These are phyloP conservation scores for Scenedesmus sp. DNA, from an alignment of 163 green algal genomes.

Conservation along the genomic window DNA sequence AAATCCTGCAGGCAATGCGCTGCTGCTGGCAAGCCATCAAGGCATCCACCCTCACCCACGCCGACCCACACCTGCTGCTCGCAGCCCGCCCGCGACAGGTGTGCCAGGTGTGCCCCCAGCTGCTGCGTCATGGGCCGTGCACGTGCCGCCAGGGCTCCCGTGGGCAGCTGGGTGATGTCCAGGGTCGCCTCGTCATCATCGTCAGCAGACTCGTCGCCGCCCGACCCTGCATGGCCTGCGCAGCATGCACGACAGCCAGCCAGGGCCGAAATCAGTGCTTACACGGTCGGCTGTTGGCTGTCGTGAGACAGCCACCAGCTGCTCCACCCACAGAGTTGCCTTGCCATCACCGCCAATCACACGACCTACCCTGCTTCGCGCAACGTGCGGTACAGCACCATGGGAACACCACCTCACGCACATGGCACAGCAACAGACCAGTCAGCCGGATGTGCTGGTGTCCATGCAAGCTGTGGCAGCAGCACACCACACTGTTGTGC, in stretches of 20 bases:
- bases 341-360: no score
- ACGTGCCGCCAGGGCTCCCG: not conserved
- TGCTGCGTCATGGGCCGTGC: conserved; percentile 24
- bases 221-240: not conserved
- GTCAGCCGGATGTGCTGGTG: no score
- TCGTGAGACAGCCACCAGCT: no score
- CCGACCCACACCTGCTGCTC: not conserved
- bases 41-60: not conserved
- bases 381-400: no score
- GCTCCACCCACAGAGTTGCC: not conserved
- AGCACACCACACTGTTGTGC: no score
- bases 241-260: not conserved
- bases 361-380: not conserved
- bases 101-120: conserved; percentile 19
- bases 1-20: no score
- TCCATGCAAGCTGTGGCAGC: no score
- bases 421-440: no score
- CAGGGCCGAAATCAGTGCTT: not conserved
- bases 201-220: not conserved
- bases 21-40: not conserved
- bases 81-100: conserved; percentile 1
- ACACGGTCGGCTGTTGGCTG: not conserved
- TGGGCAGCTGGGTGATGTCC: conserved; percentile 47
- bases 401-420: no score
- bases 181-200: conserved; percentile 22